A percentile compares a stretch with the other conserved stretches of the same genome.
phyloP scores from a whole-genome alignment of 805 yeast species.

The Metschnikowia orientalis region DNA sequence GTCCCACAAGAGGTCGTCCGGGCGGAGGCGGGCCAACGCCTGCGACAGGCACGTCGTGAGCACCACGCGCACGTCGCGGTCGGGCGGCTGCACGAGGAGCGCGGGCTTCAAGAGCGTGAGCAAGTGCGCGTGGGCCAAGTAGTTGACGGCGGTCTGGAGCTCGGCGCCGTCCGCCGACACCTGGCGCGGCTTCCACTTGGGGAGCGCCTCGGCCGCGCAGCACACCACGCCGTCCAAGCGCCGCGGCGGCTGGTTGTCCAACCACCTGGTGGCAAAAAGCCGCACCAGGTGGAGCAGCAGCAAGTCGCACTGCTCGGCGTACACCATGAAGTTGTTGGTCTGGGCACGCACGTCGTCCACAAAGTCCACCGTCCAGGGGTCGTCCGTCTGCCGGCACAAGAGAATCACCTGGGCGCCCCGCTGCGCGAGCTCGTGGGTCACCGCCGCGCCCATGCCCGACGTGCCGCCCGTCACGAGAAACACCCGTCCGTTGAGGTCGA shows the following conservation, averaged over 20 bases:
- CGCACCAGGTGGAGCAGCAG: constrained; percentile 70
- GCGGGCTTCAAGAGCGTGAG: constrained; percentile 79
- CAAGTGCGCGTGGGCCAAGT: constrained; percentile 75
- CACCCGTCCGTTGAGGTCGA: constrained; percentile 89
- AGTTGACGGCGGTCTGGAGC: constrained; percentile 77
- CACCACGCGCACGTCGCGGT: constrained; percentile 83
- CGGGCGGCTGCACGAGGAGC: constrained; percentile 85
- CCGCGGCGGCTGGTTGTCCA: constrained; percentile 86
- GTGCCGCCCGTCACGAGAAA: constrained; percentile 90
- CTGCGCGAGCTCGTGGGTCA: constrained; percentile 67
- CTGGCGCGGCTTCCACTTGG: constrained; percentile 61
- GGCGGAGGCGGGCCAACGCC: constrained; percentile 63
- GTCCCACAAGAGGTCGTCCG: constrained; percentile 62
- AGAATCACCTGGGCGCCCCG: constrained; percentile 85
- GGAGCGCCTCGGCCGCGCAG: constrained; percentile 79
- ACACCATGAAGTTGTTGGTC: constrained; percentile 70
- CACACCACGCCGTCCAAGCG: constrained; percentile 86
- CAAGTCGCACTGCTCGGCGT: constrained; percentile 88
- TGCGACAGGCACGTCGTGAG: constrained; percentile 77
- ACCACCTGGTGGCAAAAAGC: constrained; percentile 90
- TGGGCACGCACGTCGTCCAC: constrained; percentile 69
- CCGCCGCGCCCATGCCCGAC: constrained; percentile 78
- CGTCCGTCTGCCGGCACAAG: constrained; percentile 61
- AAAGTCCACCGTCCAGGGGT: constrained; percentile 71
- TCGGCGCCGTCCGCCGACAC: constrained; percentile 82